phyloP scores from a whole-genome alignment of 495 filamentous ascomycete genomes.

The Cudoniella acicularis region DNA sequence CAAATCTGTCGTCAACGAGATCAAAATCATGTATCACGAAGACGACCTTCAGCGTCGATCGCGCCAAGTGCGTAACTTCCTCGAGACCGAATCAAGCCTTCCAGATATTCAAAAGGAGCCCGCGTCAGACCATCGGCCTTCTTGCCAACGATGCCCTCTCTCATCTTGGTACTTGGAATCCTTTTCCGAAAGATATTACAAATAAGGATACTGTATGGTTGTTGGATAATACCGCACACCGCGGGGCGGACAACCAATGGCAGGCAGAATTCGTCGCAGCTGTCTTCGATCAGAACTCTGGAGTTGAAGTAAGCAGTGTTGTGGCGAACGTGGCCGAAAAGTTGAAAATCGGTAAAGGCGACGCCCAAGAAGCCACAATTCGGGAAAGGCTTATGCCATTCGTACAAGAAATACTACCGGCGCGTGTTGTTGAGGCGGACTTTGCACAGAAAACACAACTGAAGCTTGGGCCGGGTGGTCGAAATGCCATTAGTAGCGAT shows the following conservation, averaged over 20 bases:
- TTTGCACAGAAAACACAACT: slow-evolving; percentile 43
- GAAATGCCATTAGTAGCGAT: slow-evolving; percentile 67
- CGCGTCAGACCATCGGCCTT: slow-evolving; percentile 19
- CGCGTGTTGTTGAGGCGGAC: slow-evolving; percentile 56
- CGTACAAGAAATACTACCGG: slow-evolving; percentile 68
- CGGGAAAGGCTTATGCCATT: slow-evolving; percentile 70
- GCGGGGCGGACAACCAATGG: slow-evolving; percentile 48
- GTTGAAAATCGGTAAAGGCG: slow-evolving; percentile 64
- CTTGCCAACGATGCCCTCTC: slow-evolving; percentile 35
- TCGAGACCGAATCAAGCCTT: slow-evolving; percentile 35
- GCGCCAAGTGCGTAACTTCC: slow-evolving; percentile 38
- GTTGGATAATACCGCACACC: slow-evolving; percentile 85
- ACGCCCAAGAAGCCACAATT: slow-evolving; percentile 60
- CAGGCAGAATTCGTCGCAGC: slow-evolving; percentile 76
- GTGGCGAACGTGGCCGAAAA: slow-evolving; percentile 69
- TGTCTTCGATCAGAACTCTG: slow-evolving; percentile 68
- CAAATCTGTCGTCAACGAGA: background rate
- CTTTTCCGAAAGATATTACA: slow-evolving; percentile 36
- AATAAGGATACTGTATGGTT: slow-evolving; percentile 73
- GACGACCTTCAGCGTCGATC: slow-evolving; percentile 30
- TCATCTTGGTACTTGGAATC: slow-evolving; percentile 42
- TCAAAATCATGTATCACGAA: background rate
- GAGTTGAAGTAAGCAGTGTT: slow-evolving; percentile 57
- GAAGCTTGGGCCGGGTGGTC: slow-evolving; percentile 63
- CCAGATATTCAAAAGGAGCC: slow-evolving; percentile 29